A percentile compares a stretch with the other conserved stretches of the same genome.
phyloP scores from a whole-genome alignment of 2,329 filamentous ascomycete species.

The Aspergillus brunneoviolaceus region DNA sequence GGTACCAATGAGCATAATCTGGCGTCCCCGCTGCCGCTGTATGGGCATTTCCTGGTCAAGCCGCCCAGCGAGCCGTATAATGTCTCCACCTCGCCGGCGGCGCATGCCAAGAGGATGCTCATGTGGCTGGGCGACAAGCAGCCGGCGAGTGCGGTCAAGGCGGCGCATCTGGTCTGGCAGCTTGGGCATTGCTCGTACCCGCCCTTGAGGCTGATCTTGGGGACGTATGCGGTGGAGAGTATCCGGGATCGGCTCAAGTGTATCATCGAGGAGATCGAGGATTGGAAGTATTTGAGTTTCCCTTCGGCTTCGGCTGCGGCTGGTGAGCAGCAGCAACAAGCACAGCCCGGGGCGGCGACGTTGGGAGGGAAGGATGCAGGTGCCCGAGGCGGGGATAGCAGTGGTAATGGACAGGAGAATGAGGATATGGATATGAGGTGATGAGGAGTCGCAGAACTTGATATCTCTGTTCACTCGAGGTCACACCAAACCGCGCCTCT shows the following conservation, averaged over 20 bases:
- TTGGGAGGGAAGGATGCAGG: neutral
- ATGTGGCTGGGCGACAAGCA: constrained; percentile 93
- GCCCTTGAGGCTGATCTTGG: constrained; percentile 79
- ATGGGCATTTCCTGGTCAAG: constrained; percentile 91
- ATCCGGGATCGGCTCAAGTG: constrained; percentile 85
- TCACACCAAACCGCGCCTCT: neutral
- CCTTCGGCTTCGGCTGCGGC: constrained; percentile 28
- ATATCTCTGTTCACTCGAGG: too few relatives aligned
- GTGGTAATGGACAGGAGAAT: neutral
- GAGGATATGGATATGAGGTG: neutral
- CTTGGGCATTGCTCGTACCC: constrained; percentile 93
- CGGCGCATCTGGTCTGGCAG: constrained; percentile 91
- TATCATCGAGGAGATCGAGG: constrained; percentile 91
- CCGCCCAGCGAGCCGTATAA: constrained; percentile 79
- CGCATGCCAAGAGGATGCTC: constrained; percentile 86
- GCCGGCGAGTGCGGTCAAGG: constrained; percentile 88
- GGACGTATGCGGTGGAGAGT: constrained; percentile 93
- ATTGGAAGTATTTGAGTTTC: constrained; percentile 86
- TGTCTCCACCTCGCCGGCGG: constrained; percentile 73
- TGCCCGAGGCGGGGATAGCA: neutral
- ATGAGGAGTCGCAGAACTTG: neutral
- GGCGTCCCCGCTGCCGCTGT: constrained; percentile 66
- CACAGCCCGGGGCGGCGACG: neutral
- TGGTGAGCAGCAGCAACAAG: constrained; percentile 28
- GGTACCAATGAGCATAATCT: constrained; percentile 29